These are phyloP conservation scores for Neurospora cerealis DNA, from an alignment of 495 filamentous ascomycete species.

Conservation along the genomic window DNA sequence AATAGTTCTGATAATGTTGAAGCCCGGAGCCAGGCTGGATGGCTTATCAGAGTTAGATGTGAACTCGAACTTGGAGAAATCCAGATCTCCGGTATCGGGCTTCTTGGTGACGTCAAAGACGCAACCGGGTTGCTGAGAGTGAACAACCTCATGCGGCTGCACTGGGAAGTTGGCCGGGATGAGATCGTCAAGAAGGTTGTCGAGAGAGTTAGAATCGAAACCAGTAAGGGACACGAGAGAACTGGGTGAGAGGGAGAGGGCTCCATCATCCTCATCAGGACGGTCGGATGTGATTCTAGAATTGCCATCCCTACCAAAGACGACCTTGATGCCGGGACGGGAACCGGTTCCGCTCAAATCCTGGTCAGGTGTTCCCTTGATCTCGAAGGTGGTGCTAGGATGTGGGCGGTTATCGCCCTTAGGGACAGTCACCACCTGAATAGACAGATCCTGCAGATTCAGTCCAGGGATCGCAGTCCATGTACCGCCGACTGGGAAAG, in stretches of 20 bases:
- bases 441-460: background rate
- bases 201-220: background rate
- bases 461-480: background rate
- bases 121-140: background rate
- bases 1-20: background rate
- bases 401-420: background rate
- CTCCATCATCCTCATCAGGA: background rate
- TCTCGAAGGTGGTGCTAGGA: background rate
- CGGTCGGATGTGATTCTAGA: background rate
- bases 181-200: background rate
- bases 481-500: background rate
- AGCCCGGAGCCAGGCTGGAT: background rate
- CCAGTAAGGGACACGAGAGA: background rate
- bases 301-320: background rate
- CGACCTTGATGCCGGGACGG: background rate
- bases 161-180: background rate
- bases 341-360: background rate
- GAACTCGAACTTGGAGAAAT: background rate
- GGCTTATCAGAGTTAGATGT: background rate
- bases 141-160: background rate
- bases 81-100: background rate
- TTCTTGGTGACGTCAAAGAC: background rate
- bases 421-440: background rate
- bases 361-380: background rate
- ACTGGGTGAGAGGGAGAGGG: background rate